These are phyloP conservation scores for Leccinum aurantiacum DNA, from an alignment of 768 basidiomycete species.

Conservation along the genomic window DNA sequence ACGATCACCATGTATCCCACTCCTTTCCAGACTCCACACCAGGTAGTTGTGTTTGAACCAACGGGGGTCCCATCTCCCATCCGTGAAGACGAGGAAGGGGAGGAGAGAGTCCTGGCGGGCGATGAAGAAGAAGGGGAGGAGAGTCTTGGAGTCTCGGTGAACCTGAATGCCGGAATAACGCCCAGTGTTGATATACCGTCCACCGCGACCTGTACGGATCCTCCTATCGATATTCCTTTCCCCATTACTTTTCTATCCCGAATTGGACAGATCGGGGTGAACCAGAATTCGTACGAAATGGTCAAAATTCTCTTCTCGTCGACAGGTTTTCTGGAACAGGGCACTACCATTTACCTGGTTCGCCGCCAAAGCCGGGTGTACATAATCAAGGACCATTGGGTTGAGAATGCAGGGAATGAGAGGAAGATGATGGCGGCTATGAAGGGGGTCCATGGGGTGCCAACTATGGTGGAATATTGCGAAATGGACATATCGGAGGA, in stretches of 20 bases:
- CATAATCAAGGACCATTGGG: conserved; percentile 1
- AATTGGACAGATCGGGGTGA: not conserved
- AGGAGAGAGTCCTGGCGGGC: not conserved
- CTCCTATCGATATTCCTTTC: too few relatives aligned
- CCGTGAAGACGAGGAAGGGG: not conserved
- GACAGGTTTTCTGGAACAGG: not conserved
- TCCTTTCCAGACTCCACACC: not conserved
- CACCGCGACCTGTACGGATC: too few relatives aligned
- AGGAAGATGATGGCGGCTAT: not conserved
- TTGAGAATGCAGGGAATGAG: not conserved
- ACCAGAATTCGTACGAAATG: not conserved
- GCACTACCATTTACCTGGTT: not conserved
- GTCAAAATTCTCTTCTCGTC: not conserved
- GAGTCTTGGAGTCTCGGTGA: too few relatives aligned
- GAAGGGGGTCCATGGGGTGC: not conserved
- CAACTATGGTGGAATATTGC: not conserved
- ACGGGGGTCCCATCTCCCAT: not conserved
- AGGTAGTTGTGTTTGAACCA: not conserved
- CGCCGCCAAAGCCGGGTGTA: not conserved
- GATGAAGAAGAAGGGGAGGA: too few relatives aligned
- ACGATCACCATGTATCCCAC: not conserved
- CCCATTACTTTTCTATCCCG: too few relatives aligned
- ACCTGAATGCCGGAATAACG: not conserved
- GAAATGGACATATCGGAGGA: not conserved
- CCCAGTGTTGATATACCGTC: not conserved